Conservation (phyloP, 768 basidiomycete species). For the Wakefieldia striispora region DNA sequence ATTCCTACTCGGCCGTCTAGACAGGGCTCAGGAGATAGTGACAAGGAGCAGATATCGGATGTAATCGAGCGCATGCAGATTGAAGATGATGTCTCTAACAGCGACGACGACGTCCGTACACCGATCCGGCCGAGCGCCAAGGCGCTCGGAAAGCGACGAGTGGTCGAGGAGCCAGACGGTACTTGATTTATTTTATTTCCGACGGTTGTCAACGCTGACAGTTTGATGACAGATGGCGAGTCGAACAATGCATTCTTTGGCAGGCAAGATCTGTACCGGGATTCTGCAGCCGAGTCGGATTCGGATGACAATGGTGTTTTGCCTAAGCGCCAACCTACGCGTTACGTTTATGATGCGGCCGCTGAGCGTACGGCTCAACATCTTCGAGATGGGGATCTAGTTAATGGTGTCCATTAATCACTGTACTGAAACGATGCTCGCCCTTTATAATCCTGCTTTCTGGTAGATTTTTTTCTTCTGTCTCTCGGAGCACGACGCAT, state of each 20-base stretch:
- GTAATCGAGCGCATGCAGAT: conserved; percentile 28
- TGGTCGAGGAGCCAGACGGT: conserved; percentile 52
- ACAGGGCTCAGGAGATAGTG: conserved; percentile 24
- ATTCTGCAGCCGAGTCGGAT: conserved; percentile 44
- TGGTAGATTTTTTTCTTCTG: conserved; percentile 12
- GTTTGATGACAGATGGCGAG: conserved; percentile 38
- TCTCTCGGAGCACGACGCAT: conserved; percentile 14
- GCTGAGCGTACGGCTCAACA: conserved; percentile 74
- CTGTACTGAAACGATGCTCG: conserved; percentile 1
- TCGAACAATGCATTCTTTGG: conserved; percentile 57
- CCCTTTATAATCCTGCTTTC: not conserved
- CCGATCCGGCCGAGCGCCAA: conserved; percentile 77
- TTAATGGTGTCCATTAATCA: conserved; percentile 48
- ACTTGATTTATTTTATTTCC: not conserved
- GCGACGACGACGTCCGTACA: conserved; percentile 33
- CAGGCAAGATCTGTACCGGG: conserved; percentile 34
- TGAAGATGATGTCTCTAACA: conserved; percentile 18
- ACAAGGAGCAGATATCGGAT: conserved; percentile 24
- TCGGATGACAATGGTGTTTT: conserved; percentile 42
- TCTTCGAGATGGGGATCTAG: conserved; percentile 43
- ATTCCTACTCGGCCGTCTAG: conserved; percentile 13
- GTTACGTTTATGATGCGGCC: conserved; percentile 90
- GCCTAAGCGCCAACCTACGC: conserved; percentile 47
- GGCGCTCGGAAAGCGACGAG: conserved; percentile 81
- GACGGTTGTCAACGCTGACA: not conserved